Evolutionary conservation across 2,329 filamentous ascomycete species (phyloP), one percentile per base, ranked within the genome.

Genomic region (Fusarium praegraminearum): DNA sequence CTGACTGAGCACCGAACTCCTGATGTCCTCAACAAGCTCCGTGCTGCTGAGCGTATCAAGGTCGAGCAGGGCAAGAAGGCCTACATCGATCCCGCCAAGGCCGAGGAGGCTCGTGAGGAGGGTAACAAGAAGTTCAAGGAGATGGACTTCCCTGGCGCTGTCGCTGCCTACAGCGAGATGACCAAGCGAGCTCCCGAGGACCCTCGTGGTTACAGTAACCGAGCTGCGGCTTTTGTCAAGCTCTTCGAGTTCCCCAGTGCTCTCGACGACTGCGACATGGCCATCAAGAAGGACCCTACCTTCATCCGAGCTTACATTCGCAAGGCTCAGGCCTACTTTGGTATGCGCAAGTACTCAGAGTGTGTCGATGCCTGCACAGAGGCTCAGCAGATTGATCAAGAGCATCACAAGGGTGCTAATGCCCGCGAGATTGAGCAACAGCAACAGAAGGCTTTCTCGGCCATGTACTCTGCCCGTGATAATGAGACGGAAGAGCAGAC

Each of bases 101-200:
- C 96, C 24, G 96, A 99, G 77, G 93, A 97, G 84, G 94, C 96
- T 16, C 94, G 96, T 73, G 93, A 97, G 80, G 90, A 97, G 63
- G 96, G 96, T 45, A 98, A 98, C 83, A 89, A 93, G 81, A 97
- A 97, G 82, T 99, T 99, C 88, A 98, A 98, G 86, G 93, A 94
- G 76, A 91, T 88, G 33, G 94, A 99, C 82, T 98, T 94, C 92
- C 95, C 96, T 13, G 96, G 89, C 55, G 96, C 96, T 12, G 94
- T 99, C 30, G 94, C 93, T 45, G 93, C 95, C 1, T 99, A 99
- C 84, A 89, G 86, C 2, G 96, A 99, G 84, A 98, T 98, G 94
- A 92, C 92, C 81, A 98, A 98, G 87, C 94, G 96, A 62, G 91
- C 93, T 1, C 96, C 97, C 8, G 87, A 97, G 1, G 96, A 99